Evolutionary conservation across 306 rosid species (phyloP), one percentile per base, ranked within the genome.

Genomic region (Medicago ruthenica): DNA sequence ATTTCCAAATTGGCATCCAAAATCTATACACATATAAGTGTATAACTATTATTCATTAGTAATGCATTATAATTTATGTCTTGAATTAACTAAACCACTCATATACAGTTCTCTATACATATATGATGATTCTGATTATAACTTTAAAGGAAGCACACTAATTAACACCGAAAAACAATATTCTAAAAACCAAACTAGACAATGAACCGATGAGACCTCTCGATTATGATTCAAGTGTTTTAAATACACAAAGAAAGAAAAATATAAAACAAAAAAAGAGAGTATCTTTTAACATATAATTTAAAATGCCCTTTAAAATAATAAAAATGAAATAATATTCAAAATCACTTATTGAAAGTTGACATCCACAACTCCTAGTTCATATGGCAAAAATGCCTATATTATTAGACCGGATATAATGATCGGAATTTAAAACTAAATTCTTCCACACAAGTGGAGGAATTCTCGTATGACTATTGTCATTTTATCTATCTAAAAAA

Each of bases 281-380:
- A 79, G 67, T 60, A 71, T 53, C 34, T 14, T 70, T 10, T 64
- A 71, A 13, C 67, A 14, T 61, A 31, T 70, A 63, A 51, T 53
- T 31, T 20, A 45, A 47, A 8, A 51, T 63, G 77, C 73, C 67
- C 74, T 64, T 37, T n/a, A 4, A 48, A 34, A 48, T 8, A 45
- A 8, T 8, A 34, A 60, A 41, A 50, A 39, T 34, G 6, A 0
- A n/a, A 13, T 9, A 55, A 40, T 13, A 15, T 17, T 7, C 37
- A 75, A 75, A 34, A 31, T 10, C 12, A 34, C 37, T 34, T 4
- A 34, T 34, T 34, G 37, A 34, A 34, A 34, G 7, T 34, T 40
- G 53, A 65, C 4, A 22, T 27, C 4, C 4, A 27, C 31, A 27
- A 27, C 4, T 27, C 31, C 4, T 27, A 27, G 31, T 27, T 27